Base-by-base conservation (phyloP, 1,139 yeast species). In the Kurtzmaniella quercitrusa region DNA sequence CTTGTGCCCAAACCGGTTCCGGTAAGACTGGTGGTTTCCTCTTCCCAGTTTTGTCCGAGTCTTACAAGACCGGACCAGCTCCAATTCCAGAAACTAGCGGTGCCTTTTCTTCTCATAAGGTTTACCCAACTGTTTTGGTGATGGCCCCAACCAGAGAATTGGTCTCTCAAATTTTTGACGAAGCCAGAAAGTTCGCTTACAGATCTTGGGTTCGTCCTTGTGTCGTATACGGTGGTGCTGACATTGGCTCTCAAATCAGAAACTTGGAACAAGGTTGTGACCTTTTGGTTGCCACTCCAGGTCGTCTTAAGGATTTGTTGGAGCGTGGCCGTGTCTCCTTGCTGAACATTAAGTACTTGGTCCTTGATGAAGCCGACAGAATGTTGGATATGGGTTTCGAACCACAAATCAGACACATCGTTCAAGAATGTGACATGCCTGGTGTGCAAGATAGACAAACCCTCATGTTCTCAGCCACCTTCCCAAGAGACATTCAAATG, bases 381-480 rank as follows among this genome's bases (percentile, higher is more conserved):
- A 93, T 93, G 98, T 82, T 93, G 73, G 98, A 93, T 83, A 93
- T 93, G 98, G 98, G 98, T 78, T 93, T 93, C 73, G 98, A 93
- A 76, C 98, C 98, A 52, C 98, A 93, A 78, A 93, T 93, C 63
- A 88, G 98, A 80, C 88, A 91, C 65, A 91, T 93, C 63, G 98
- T 93, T 49, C 96, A 93, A 71, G 95, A 87, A 55, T 91, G 94
- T 75, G 97, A 88, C 66, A 91, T 91, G 98, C 96, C 98, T 50
- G 84, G 78, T 53, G 95, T 88, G 46, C 74, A 80, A 50, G 78
- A 85, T 59, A 86, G 98, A 76, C 98, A 93, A 75, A 93, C 98
- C 33, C 80, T 93, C 61, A 88, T 93, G 96, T 93, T 93, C 74
- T 88, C 96, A 38, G 98, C 98, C 56, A 93, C 98, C 50, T 93